A percentile compares a stretch with the other conserved stretches of the same genome.
phyloP scores from a whole-genome alignment of 805 yeast species.

The Candida succiphila region DNA sequence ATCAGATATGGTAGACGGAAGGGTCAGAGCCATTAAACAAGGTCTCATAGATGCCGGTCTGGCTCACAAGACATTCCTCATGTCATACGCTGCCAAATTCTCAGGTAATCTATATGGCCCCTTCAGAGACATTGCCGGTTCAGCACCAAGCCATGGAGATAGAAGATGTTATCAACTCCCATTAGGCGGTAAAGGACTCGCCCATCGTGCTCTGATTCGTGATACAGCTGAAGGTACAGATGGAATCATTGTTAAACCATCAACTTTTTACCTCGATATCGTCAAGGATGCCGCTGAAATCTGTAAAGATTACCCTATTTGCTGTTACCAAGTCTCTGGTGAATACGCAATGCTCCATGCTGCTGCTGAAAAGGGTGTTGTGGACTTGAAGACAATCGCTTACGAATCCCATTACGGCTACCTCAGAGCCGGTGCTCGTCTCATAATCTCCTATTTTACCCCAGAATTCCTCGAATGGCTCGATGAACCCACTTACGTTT shows the following conservation, averaged over 20 bases:
- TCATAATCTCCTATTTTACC: slow-evolving; percentile 85
- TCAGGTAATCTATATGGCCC: slow-evolving; percentile 91
- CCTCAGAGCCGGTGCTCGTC: slow-evolving; percentile 90
- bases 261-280: slow-evolving; percentile 88
- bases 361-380: slow-evolving; percentile 91
- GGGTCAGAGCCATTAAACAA: slow-evolving; percentile 76
- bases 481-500: slow-evolving; percentile 19
- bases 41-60: slow-evolving; percentile 74
- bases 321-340: slow-evolving; percentile 95
- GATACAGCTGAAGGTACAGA: slow-evolving; percentile 92
- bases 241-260: slow-evolving; percentile 91
- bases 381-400: slow-evolving; percentile 69
- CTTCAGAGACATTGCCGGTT: slow-evolving; percentile 95
- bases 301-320: slow-evolving; percentile 77
- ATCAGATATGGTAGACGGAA: slow-evolving; percentile 95
- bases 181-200: slow-evolving; percentile 85
- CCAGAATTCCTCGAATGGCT: slow-evolving; percentile 96
- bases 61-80: slow-evolving; percentile 80
- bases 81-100: slow-evolving; percentile 94
- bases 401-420: slow-evolving; percentile 88
- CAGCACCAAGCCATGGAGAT: slow-evolving; percentile 83
- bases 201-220: slow-evolving; percentile 80
- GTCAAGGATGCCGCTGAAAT: slow-evolving; percentile 80
- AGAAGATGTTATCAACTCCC: slow-evolving; percentile 92
- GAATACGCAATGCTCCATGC: slow-evolving; percentile 98